Conservation (phyloP, 176 grass and related monocot genomes). For the Ensete glaucum region DNA sequence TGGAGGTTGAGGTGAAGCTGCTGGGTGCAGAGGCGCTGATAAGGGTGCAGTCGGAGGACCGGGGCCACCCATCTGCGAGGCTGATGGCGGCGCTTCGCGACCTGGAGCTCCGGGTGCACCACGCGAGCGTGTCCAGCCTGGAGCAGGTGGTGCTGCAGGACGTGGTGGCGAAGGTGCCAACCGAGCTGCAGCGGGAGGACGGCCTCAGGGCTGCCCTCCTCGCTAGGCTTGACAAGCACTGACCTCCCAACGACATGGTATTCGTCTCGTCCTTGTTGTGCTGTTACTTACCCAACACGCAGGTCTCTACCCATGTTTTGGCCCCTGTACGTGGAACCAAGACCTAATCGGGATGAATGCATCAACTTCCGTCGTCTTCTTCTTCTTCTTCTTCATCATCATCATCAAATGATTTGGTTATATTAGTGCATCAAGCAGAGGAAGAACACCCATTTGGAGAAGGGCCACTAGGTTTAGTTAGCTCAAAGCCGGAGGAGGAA, state of each 20-base stretch:
- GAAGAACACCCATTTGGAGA: too few species aligned
- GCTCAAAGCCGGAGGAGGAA: too few species aligned
- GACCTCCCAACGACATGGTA: background rate
- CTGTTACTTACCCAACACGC: too few species aligned
- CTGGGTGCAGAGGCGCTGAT: background rate
- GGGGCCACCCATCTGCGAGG: slow-evolving; percentile 35
- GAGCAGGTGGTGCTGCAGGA: slow-evolving; percentile 52
- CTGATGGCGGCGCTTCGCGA: slow-evolving; percentile 48
- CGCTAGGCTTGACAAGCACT: slow-evolving; percentile 11
- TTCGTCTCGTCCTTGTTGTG: too few species aligned
- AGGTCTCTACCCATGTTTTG: too few species aligned
- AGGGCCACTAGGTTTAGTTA: too few species aligned
- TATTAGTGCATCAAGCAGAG: too few species aligned
- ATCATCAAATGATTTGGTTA: too few species aligned
- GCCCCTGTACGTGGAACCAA: too few species aligned
- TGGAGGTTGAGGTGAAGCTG: slow-evolving; percentile 4
- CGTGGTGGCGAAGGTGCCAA: slow-evolving; percentile 39
- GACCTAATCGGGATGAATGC: too few species aligned
- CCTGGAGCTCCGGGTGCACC: slow-evolving; percentile 41
- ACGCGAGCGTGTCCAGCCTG: slow-evolving; percentile 42
- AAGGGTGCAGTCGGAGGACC: background rate
- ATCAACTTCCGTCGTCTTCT: too few species aligned
- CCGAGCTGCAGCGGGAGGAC: slow-evolving; percentile 18
- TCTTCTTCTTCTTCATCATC: too few species aligned
- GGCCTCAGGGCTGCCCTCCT: slow-evolving; percentile 35